These are phyloP conservation scores for Penicillium silybi DNA, from an alignment of 495 filamentous ascomycete genomes.

Conservation along the genomic window DNA sequence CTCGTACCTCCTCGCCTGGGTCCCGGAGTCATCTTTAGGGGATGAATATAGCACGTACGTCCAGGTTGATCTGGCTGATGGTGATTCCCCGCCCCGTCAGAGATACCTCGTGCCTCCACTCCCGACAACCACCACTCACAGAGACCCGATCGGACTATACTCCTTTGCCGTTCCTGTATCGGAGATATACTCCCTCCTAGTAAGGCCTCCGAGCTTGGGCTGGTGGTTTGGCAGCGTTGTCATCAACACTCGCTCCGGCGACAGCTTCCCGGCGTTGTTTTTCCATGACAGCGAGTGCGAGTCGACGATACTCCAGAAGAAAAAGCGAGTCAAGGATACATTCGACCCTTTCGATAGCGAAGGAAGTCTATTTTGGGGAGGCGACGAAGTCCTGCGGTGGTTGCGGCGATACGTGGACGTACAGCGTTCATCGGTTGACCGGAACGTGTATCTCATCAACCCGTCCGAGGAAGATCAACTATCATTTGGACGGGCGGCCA, in stretches of 20 bases:
- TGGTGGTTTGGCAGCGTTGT: slow-evolving; percentile 98
- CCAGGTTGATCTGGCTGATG: slow-evolving; percentile 86
- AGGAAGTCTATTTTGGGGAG: slow-evolving; percentile 92
- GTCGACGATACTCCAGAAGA: slow-evolving; percentile 90
- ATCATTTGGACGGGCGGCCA: slow-evolving; percentile 61
- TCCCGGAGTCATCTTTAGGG: slow-evolving; percentile 86
- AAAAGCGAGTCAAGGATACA: slow-evolving; percentile 70
- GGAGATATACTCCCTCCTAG: slow-evolving; percentile 83
- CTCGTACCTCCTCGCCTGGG: slow-evolving; percentile 86
- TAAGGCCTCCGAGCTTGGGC: slow-evolving; percentile 87
- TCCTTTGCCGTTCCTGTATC: slow-evolving; percentile 89
- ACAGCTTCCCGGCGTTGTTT: slow-evolving; percentile 91
- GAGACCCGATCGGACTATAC: slow-evolving; percentile 73
- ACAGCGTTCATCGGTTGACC: slow-evolving; percentile 77
- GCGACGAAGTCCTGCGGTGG: slow-evolving; percentile 93
- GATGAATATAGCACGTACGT: slow-evolving; percentile 86
- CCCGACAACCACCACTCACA: slow-evolving; percentile 67
- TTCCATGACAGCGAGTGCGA: slow-evolving; percentile 98
- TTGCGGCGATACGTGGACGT: slow-evolving; percentile 76
- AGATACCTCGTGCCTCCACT: slow-evolving; percentile 89
- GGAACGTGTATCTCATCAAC: slow-evolving; percentile 85
- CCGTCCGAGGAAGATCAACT: slow-evolving; percentile 78
- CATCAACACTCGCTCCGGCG: slow-evolving; percentile 83
- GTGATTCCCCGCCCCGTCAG: slow-evolving; percentile 73
- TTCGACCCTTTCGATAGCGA: slow-evolving; percentile 89